A percentile compares a stretch with the other conserved stretches of the same genome.
Conservation (phyloP, 2,329 filamentous ascomycete genomes). For the Monosporascus sp. region DNA sequence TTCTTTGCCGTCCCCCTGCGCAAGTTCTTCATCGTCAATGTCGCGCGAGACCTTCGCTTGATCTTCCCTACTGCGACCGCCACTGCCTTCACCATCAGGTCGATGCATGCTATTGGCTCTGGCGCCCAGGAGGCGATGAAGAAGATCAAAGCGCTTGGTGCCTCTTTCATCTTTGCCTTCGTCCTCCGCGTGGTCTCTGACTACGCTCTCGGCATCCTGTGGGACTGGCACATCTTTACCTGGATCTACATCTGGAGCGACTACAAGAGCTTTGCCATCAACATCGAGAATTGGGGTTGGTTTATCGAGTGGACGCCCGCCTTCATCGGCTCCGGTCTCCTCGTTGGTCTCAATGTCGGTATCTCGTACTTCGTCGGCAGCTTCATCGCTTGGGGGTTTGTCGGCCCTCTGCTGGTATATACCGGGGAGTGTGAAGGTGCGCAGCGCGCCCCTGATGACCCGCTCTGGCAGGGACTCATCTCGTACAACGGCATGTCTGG, state of each 20-base stretch:
- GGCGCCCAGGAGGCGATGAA: slow-evolving; percentile 45
- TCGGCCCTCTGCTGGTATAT: slow-evolving; percentile 51
- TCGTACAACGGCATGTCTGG: slow-evolving; percentile 32
- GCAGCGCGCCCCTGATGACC: slow-evolving; percentile 17
- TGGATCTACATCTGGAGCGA: slow-evolving; percentile 50
- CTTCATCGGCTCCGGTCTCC: slow-evolving; percentile 53
- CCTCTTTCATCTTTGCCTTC: slow-evolving; percentile 43
- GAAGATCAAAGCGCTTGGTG: slow-evolving; percentile 48
- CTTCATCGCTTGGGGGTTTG: slow-evolving; percentile 50
- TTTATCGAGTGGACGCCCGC: slow-evolving; percentile 51
- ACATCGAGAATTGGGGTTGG: slow-evolving; percentile 55
- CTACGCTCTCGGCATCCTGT: slow-evolving; percentile 52
- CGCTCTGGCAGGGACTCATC: slow-evolving; percentile 37
- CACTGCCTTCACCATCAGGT: slow-evolving; percentile 53
- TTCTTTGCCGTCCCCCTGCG: slow-evolving; percentile 58
- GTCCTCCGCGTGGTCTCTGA: slow-evolving; percentile 49
- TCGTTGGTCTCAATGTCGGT: slow-evolving; percentile 53
- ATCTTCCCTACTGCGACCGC: slow-evolving; percentile 55
- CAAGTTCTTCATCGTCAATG: slow-evolving; percentile 64
- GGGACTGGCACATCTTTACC: slow-evolving; percentile 49
- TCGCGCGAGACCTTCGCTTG: slow-evolving; percentile 52
- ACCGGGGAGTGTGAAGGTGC: slow-evolving; percentile 41
- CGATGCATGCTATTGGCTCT: slow-evolving; percentile 50
- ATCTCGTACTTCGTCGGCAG: slow-evolving; percentile 52
- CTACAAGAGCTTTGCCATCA: slow-evolving; percentile 43